Base-by-base conservation (phyloP, 139 green algal species). In the Chlamydomonas schloesseri region DNA sequence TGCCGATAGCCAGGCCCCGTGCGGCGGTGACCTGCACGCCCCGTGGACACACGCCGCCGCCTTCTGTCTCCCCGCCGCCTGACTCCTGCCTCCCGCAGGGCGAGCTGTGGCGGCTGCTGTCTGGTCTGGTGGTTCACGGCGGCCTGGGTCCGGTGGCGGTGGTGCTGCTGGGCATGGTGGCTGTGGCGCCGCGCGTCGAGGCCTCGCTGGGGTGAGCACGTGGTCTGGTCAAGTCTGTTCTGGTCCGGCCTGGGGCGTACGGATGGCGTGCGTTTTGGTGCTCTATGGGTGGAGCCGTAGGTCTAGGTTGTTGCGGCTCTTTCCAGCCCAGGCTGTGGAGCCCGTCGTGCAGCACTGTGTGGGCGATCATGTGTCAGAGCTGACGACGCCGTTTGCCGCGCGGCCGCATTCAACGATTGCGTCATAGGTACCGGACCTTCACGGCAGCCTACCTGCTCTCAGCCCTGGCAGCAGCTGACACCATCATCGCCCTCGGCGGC, bases 101-200 rank as follows among this genome's bases (percentile, higher is more conserved):
- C 37, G 81, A 79, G 69, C 20, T 80, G 42, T 87, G 81, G 81
- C 81, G 81, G 34, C 81, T 87, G 69, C 50, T 87, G 33, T 62
- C 26, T 36, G 81, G 62, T 13, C 64, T 34, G 33, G 24, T 87
- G 31, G 81, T 79, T 0, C 53, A 78, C 2, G 14, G 34, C 1
- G 71, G 73, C 21, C 18, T 79, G 28, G 28, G 26, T 8, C n/a
- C 57, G 17, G 33, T 88, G 34, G 83, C 62, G 29, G 70, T 88
- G 28, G 62, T 79, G 42, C 21, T 82, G 62, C 70, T 58, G 23
- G 83, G 83, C 72, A 60, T 83, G 72, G 15, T 46, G 37, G 31
- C 42, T 62, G 71, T 88, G 33, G 83, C 72, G 31, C 83, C 83
- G 33, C 73, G 71, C 13, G 83, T 82, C 28, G 83, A 88, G 83